Base-by-base conservation (phyloP, 1,284 basidiomycete genomes). In the Sporisorium scitamineum region DNA sequence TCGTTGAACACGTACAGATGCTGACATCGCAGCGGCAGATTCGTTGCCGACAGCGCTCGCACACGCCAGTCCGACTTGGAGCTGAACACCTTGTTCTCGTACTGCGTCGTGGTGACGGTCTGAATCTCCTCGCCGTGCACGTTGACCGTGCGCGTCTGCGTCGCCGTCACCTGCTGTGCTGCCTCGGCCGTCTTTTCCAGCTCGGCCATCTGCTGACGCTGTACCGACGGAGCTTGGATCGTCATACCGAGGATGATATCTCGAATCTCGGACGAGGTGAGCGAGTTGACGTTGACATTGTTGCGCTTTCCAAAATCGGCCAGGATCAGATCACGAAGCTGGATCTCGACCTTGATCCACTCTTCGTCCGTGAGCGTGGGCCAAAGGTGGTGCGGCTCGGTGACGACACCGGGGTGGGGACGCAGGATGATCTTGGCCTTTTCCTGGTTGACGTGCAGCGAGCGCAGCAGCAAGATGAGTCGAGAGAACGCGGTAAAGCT, bases 21-120 rank as follows among this genome's bases (percentile, higher is more conserved):
- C 86, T 98, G 96, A 67, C 97, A 89, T 84, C 97, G 94, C 56
- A 99, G 91, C 18, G 96, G 92, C 70, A 99, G 89, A 86, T 99
- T 95, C 45, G 95, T 99, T 0, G 97, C 93, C 7, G 93, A 94
- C 79, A 98, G 95, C 18, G 95, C 95, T 68, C 95, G 92, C 22
- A 97, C 93, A 24, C 97, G 93, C 97, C 97, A 99, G 86, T 99
- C 97, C 14, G 95, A 97, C 88, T 99, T 99, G 88, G 92, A 94
- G 85, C 93, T 95, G 88, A 99, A 99, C 26, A 94, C 92, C 84
- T 95, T 92, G 84, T 97, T 94, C 87, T 97, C 97, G 86, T 99
- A 99, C 86, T 94, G 95, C 65, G 96, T 97, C 3, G 96, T 98
- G 1, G 97, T 99, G 14, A 96, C 92, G 4, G 94, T 94, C 85